Evolutionary conservation across 179 eudicot species (phyloP), one percentile per base, ranked within the genome.

Genomic region (Amaranthus tricolor): DNA sequence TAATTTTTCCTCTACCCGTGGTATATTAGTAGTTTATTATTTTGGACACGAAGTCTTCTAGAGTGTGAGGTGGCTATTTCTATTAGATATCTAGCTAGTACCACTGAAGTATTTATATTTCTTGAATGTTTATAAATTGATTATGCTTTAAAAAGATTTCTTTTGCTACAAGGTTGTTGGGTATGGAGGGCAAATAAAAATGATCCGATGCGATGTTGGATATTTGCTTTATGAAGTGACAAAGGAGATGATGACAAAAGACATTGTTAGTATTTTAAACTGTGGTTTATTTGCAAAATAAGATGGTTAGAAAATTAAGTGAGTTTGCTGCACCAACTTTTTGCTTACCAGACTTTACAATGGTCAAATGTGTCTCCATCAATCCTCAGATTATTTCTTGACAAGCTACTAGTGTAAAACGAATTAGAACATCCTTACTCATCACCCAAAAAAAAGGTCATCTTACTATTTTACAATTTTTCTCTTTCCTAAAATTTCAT

Each of bases 271-370:
- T 7, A 43, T 19, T 68, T 16, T 21, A 14, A 60, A 19, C 17
- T 69, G 54, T 20, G 57, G 17, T 19, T 5, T 11, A 60, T 74
- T 67, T 69, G 65, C n/a, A 11, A 72, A 77, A 66, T 20, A 66
- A 76, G 78, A 60, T 61, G 84, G 77, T 3, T 86, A 77, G 83
- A 84, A 80, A 74, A 47, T n/a, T 83, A 68, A 84, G 79, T 59
- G 85, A 76, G 86, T 82, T 87, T 85, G 93, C 85, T 87, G 82
- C 82, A 89, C 86, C 93, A 89, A 89, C 89, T 85, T 82, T 81
- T 49, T 83, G 76, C 86, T 82, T 80, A 85, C 83, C 71, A 74
- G 79, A 80, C 78, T 76, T 71, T 72, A 74, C 43, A 31, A 61
- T 50, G 65, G 85, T 86, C 86, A 84, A 83, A 55, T 56, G 63